Base-by-base conservation (phyloP, 2,329 filamentous ascomycete species). In the Penicillium thymicola region DNA sequence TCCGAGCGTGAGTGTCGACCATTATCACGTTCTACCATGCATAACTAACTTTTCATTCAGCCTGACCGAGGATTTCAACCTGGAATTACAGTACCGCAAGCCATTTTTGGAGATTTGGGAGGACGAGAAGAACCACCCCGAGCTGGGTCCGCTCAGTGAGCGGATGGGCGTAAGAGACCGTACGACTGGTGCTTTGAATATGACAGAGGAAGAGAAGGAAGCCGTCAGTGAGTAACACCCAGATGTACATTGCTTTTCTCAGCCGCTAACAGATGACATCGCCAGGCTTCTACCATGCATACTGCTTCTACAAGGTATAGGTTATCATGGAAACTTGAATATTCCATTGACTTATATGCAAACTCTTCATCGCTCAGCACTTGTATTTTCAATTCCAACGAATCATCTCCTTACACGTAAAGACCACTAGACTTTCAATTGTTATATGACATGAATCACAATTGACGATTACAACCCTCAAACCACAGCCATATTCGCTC, bases 221-320 rank as follows among this genome's bases (percentile, higher is more conserved):
- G 94, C 94, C 43, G 90, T 89, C 11, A 86, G 84, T 79, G 66
- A 72, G 77, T 74, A 40, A 44, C 30, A 18, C 36, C 9, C 23
- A 3, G 0, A 11, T 25, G 4, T 23, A 3, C 7, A n/a, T 16
- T 38, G 21, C 13, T 14, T 23, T 38, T 37, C 4, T 43, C 27
- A 23, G 2, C 13, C 45, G 42, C 65, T 69, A 51, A 72, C 51
- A 13, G 16, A 38, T 51, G 13, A 18, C n/a, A 8, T 16, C 0
- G 40, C 32, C 38, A 69, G 80, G 79, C 66, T 96, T 97, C 70
- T 97, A 97, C 70, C 85, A 95, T 67, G 92, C 90, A 1, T 97
- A 97, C 70, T 96, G 92, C 77, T 97, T 97, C 75, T 96, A 97
- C 76, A 96, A 97, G 79, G 90, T 95, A 44, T 94, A 80, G 63